Evolutionary conservation across 2,329 filamentous ascomycete genomes (phyloP).

Genomic region (Aspergillus amoenus): DNA sequence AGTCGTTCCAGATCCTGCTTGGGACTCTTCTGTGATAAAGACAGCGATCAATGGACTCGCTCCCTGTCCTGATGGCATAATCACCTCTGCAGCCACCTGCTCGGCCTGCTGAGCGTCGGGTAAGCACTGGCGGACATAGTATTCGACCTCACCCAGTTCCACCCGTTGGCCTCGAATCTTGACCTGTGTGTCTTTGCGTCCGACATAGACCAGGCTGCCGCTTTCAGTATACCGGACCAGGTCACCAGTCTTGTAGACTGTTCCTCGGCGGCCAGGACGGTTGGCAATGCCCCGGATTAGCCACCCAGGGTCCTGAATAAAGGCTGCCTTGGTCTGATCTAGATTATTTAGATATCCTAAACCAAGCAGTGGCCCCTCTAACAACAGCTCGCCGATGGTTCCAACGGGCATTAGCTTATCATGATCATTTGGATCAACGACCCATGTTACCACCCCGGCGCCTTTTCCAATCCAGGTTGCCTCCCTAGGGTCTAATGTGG

Average conservation of each 20-base stretch:
- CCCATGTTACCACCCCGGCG: conserved; percentile 35
- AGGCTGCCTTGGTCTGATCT: conserved; percentile 32
- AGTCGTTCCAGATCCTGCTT: too few relatives aligned
- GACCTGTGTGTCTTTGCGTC: too few relatives aligned
- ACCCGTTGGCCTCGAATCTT: conserved; percentile 46
- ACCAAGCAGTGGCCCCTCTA: conserved; percentile 48
- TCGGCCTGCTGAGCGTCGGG: conserved; percentile 12
- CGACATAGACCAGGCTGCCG: conserved; percentile 31
- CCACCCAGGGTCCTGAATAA: conserved; percentile 37
- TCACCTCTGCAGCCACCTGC: too few relatives aligned
- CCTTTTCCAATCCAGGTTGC: conserved; percentile 29
- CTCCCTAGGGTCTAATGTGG: not conserved
- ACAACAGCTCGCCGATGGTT: conserved; percentile 47
- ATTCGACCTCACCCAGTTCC: conserved; percentile 47
- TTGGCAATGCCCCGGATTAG: conserved; percentile 18
- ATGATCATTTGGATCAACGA: conserved; percentile 38
- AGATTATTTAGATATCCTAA: conserved; percentile 44
- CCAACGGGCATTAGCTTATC: conserved; percentile 44
- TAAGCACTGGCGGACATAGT: conserved; percentile 40
- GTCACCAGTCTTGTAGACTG: conserved; percentile 40
- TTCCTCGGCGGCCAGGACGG: conserved; percentile 41
- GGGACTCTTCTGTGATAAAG: too few relatives aligned
- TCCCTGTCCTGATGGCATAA: too few relatives aligned
- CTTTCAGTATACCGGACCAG: conserved; percentile 36
- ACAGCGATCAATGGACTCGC: too few relatives aligned